Evolutionary conservation across 179 eudicot species (phyloP), one percentile per base, ranked within the genome.

Genomic region (Patellifolia procumbens): DNA sequence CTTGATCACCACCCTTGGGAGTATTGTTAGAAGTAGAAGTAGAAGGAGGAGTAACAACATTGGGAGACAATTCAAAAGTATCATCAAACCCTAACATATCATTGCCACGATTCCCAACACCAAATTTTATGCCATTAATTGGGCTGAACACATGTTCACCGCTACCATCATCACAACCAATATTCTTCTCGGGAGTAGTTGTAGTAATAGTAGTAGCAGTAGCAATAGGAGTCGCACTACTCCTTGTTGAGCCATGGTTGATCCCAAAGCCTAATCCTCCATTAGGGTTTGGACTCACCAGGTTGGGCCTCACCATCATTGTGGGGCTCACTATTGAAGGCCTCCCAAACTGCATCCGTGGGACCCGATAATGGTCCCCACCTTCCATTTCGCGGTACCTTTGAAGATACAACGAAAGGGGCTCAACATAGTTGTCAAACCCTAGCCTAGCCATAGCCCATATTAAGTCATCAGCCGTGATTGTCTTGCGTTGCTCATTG

Each of bases 391-490:
- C 42, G 0, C 82, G 79, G n/a, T 74, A 68, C 46, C 22, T 74
- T 0, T 63, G 7, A 7, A 82, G 68, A 63, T 69, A 85, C 0
- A 58, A 7, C 13, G 62, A 12, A 8, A 85, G 76, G 0, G 85
- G 80, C 3, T 70, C 79, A 4, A 74, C 79, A 68, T 82, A 85
- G 56, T 76, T 7, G 2, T 82, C 78, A 10, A 82, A 79, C 13
- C 87, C 85, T 2, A 82, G 71, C 17, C 52, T 70, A 2, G 34
- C 43, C 74, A 79, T 49, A 20, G 87, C 76, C 10, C 26, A 51
- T 7, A 85, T 29, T 10, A 85, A 6, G 61, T 85, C 87, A 13
- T 79, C 85, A 0, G 78, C 85, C 0, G 81, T 74, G 10, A 82
- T 28, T 16, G 80, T 82, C 70, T 74, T 79, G 1, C 87, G 79